Evolutionary conservation across 1,139 yeast genomes (phyloP).

Genomic region (Hyphopichia wangnamkhiaoensis): DNA sequence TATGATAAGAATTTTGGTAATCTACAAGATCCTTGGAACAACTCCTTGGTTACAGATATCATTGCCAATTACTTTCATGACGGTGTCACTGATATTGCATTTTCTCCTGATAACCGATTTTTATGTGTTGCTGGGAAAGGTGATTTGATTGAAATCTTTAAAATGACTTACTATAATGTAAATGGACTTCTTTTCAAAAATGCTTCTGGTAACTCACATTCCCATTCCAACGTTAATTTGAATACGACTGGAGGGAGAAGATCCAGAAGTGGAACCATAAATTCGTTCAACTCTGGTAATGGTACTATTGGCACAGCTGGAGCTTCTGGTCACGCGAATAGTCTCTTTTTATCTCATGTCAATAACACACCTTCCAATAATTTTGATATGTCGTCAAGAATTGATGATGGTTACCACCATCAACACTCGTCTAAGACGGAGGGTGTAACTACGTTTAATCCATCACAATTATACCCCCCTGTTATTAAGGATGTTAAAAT

Average conservation of each 20-base stretch:
- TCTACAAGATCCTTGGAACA: slow-evolving; percentile 19
- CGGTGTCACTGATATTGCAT: slow-evolving; percentile 57
- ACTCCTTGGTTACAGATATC: slow-evolving; percentile 55
- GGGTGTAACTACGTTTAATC: too few relatives aligned
- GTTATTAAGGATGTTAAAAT: slow-evolving; percentile 43
- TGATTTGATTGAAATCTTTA: slow-evolving; percentile 58
- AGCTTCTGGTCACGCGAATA: slow-evolving; percentile 9
- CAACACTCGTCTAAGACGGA: neutral
- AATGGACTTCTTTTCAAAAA: slow-evolving; percentile 30
- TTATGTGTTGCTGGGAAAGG: slow-evolving; percentile 59
- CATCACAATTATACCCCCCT: slow-evolving; percentile 28
- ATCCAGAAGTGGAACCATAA: slow-evolving; percentile 42
- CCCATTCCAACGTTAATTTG: neutral
- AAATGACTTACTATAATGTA: slow-evolving; percentile 43
- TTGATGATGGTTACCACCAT: slow-evolving; percentile 7
- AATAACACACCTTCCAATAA: slow-evolving; percentile 23
- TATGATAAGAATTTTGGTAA: slow-evolving; percentile 21
- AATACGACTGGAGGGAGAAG: slow-evolving; percentile 24
- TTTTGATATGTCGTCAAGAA: slow-evolving; percentile 17
- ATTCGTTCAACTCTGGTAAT: slow-evolving; percentile 10
- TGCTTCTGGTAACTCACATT: slow-evolving; percentile 1
- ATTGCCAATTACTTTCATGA: slow-evolving; percentile 67
- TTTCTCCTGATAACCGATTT: slow-evolving; percentile 68
- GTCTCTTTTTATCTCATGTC: slow-evolving; percentile 21
- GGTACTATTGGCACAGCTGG: neutral